Evolutionary conservation across 257 asterid genomes (phyloP), one percentile per base, ranked within the genome.

Genomic region (Capsicum baccatum): DNA sequence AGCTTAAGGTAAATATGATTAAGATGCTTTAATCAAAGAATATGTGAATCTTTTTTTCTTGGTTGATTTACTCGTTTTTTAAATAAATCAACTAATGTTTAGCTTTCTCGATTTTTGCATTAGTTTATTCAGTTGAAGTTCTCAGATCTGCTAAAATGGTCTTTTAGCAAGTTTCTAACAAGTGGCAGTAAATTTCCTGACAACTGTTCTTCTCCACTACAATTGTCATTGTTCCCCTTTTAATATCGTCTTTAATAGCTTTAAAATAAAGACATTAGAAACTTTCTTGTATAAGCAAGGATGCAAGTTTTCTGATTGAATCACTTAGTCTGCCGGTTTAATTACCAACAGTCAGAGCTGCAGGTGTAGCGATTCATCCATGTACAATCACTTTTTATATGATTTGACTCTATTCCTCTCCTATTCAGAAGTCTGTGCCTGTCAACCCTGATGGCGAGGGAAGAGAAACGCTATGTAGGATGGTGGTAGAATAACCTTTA

Each of bases 111-210:
- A 39, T 26, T 26, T 78, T 54, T 54, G 50, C 9, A 54, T 78
- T 14, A 54, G 26, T 78, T 78, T 78, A 78, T 78, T 78, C 82
- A 54, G 50, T 78, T 78, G 33, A 78, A 26, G 82, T 16, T 78
- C 9, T 54, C 50, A 54, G 66, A 54, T 35, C 64, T 26, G 8
- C 64, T 78, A 21, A 33, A 52, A 78, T 54, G 82, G 33, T 78
- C 82, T 52, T 78, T 33, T 78, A 78, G 50, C 66, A 55, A 26
- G 12, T 33, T 26, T n/a, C 50, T 78, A 78, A 78, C 15, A 26
- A 21, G 64, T 54, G 66, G 82, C 82, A 26, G 64, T 78, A 54
- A 78, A 78, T 7, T 15, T 33, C 60, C 82, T 15, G 44, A 54
- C 64, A 78, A 26, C 33, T 78, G 82, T 26, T 39, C 50, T 78